Percentiles rank a stretch among this genome's conserved stretches.
These are phyloP conservation scores for Botrytis sinoallii DNA, from an alignment of 2,329 filamentous ascomycete genomes.

Conservation along the genomic window DNA sequence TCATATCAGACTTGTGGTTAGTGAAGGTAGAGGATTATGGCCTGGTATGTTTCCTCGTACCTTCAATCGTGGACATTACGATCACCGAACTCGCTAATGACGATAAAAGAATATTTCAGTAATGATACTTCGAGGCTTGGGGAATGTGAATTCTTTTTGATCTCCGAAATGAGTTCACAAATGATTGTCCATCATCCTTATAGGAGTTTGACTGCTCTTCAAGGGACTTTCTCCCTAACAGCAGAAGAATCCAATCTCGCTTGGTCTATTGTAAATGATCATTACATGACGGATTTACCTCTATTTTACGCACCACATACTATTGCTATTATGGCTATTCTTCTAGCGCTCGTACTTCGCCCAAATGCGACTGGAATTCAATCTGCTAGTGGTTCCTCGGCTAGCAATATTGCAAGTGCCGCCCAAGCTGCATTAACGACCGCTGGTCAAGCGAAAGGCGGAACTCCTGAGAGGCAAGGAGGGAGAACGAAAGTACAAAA, in stretches of 20 bases:
- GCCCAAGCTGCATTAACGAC: constrained; percentile 37
- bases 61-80: neutral
- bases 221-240: constrained; percentile 55
- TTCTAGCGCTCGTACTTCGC: constrained; percentile 64
- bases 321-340: constrained; percentile 66
- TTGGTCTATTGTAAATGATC: constrained; percentile 71
- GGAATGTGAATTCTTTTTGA: constrained; percentile 72
- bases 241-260: constrained; percentile 63
- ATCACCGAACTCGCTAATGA: constrained; percentile 18
- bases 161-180: constrained; percentile 71
- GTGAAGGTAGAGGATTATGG: constrained; percentile 83
- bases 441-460: constrained; percentile 30
- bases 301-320: constrained; percentile 66
- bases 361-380: constrained; percentile 48
- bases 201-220: constrained; percentile 62
- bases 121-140: constrained; percentile 66
- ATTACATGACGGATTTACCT: constrained; percentile 68
- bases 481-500: constrained; percentile 44
- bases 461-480: constrained; percentile 26
- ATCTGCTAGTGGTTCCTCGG: constrained; percentile 42
- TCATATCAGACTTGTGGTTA: constrained; percentile 87
- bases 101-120: constrained; percentile 53
- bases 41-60: constrained; percentile 48
- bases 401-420: constrained; percentile 37
- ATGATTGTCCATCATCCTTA: constrained; percentile 74